Conservation (phyloP, 441 rosid species). For the Arabidopsis lyrata region DNA sequence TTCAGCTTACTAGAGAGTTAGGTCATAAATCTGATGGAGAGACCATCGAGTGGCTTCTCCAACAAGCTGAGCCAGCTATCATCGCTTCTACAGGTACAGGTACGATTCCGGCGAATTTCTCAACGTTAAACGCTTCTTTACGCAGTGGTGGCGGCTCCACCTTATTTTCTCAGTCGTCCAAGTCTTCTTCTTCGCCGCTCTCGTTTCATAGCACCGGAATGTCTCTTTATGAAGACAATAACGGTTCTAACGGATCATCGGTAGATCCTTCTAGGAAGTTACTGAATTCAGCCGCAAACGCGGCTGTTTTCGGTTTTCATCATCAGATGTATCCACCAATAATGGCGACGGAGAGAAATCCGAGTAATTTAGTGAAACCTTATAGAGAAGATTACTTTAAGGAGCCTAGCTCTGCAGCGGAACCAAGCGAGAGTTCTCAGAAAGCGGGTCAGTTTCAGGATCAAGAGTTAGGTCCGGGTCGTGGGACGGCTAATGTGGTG, state of each 20-base stretch:
- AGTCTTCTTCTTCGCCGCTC: conserved; percentile 59
- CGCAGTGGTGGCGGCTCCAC: conserved; percentile 70
- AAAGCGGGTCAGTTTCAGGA: conserved; percentile 51
- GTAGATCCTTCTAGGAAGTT: conserved; percentile 52
- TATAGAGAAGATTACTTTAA: conserved; percentile 75
- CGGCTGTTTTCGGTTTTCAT: conserved; percentile 63
- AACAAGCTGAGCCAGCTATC: conserved; percentile 64
- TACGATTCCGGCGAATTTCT: conserved; percentile 72
- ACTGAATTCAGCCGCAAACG: conserved; percentile 30
- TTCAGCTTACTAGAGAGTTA: conserved; percentile 57
- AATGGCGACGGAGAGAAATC: conserved; percentile 55
- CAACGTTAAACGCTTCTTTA: conserved; percentile 65
- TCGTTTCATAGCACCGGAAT: conserved; percentile 59
- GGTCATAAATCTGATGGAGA: conserved; percentile 62
- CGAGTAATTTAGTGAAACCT: conserved; percentile 51
- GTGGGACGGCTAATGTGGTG: conserved; percentile 47
- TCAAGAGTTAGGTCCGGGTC: conserved; percentile 52
- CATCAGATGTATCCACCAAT: conserved; percentile 68
- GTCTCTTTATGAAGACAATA: conserved; percentile 54
- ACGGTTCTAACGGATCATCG: conserved; percentile 57
- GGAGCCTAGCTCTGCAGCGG: conserved; percentile 41
- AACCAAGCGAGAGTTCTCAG: conserved; percentile 43
- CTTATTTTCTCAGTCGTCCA: conserved; percentile 58
- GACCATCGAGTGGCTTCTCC: conserved; percentile 66
- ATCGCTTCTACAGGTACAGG: conserved; percentile 63